Conservation (phyloP, 2,329 filamentous ascomycete species). For the Orbilia ellipsospora region DNA sequence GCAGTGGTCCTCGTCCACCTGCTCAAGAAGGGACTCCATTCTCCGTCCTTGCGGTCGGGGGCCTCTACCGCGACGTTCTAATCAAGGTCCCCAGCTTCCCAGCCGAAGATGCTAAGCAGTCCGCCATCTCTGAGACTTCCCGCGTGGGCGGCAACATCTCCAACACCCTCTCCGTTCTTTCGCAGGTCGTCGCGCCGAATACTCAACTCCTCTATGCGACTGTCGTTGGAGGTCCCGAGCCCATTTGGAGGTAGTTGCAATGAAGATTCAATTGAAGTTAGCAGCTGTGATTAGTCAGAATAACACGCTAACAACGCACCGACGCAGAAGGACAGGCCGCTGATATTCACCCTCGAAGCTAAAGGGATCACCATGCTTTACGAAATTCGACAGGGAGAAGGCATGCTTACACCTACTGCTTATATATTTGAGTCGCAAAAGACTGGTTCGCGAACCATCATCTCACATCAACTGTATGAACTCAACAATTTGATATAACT, state of each 20-base stretch:
- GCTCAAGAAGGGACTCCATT: slow-evolving; percentile 23
- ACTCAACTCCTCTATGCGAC: slow-evolving; percentile 52
- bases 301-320: slow-evolving; percentile 48
- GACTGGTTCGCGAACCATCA: slow-evolving; percentile 53
- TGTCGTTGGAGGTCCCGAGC: slow-evolving; percentile 47
- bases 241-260: slow-evolving; percentile 40
- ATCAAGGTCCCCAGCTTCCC: slow-evolving; percentile 74
- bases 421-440: slow-evolving; percentile 56
- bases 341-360: slow-evolving; percentile 45
- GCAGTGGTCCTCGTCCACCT: neutral
- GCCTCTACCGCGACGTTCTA: slow-evolving; percentile 57
- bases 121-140: slow-evolving; percentile 70
- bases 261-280: neutral
- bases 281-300: slow-evolving; percentile 33
- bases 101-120: slow-evolving; percentile 77
- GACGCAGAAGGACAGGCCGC: slow-evolving; percentile 42
- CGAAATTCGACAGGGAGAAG: slow-evolving; percentile 39
- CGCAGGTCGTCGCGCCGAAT: slow-evolving; percentile 67
- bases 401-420: slow-evolving; percentile 47
- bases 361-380: slow-evolving; percentile 53
- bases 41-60: slow-evolving; percentile 56
- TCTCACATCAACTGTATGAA: slow-evolving; percentile 54
- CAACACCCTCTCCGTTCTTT: slow-evolving; percentile 77
- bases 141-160: slow-evolving; percentile 79
- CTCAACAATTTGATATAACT: no score